Conservation (phyloP, 202 grass and related monocot species). For the Saccharum hybrid region DNA sequence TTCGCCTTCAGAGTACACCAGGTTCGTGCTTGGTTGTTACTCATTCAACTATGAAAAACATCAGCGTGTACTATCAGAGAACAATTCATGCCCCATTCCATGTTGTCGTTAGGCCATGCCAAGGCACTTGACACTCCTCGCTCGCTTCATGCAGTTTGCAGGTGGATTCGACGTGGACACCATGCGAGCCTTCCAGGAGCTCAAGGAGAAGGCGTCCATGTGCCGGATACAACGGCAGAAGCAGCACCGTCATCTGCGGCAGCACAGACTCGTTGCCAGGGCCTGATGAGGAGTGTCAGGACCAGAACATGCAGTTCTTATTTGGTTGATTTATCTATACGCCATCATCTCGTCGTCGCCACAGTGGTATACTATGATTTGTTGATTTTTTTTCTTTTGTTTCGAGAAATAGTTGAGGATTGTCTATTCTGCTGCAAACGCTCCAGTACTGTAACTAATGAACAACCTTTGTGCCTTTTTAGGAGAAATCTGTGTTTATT, state of each 20-base stretch:
- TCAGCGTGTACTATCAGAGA: neutral
- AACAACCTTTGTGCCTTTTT: slow-evolving; percentile 5
- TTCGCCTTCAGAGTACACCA: slow-evolving; percentile 98
- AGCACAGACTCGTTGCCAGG: slow-evolving; percentile 64
- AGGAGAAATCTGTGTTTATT: slow-evolving; percentile 22
- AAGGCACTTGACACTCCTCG: neutral
- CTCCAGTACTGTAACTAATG: neutral
- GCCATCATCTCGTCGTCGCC: slow-evolving; percentile 3
- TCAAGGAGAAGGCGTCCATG: slow-evolving; percentile 87
- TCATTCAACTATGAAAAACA: neutral
- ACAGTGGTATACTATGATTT: slow-evolving; percentile 24
- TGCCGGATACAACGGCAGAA: slow-evolving; percentile 62
- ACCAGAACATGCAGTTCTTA: slow-evolving; percentile 10
- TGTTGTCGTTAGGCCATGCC: neutral
- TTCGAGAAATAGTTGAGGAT: slow-evolving; percentile 13
- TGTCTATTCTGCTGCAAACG: neutral
- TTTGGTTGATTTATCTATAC: neutral
- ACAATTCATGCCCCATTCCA: neutral
- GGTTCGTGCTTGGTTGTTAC: neutral
- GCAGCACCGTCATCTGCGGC: slow-evolving; percentile 50
- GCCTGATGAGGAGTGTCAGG: slow-evolving; percentile 59
- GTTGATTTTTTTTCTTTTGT: slow-evolving; percentile 7
- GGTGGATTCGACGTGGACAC: slow-evolving; percentile 92
- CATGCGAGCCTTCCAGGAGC: slow-evolving; percentile 94
- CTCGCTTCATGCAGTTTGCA: slow-evolving; percentile 69